Evolutionary conservation across 768 basidiomycete genomes (phyloP).

Genomic region (Saitozyma podzolica): DNA sequence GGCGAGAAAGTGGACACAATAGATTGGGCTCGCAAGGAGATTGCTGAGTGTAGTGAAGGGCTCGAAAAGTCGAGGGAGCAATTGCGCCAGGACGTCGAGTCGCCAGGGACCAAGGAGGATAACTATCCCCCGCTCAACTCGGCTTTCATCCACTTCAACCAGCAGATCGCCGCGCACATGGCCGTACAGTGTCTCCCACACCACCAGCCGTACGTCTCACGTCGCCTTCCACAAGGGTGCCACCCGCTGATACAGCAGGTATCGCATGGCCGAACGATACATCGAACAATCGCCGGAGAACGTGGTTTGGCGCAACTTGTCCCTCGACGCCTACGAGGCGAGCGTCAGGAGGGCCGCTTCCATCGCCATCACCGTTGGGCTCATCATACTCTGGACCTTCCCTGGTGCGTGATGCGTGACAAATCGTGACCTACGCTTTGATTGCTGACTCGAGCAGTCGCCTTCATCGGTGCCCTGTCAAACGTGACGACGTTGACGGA

Average conservation of each 20-base stretch:
- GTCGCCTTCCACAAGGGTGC: background rate
- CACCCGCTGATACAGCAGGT: constrained; percentile 20
- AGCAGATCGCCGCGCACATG: constrained; percentile 89
- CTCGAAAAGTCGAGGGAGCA: constrained; percentile 54
- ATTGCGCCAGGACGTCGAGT: constrained; percentile 39
- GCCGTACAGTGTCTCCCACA: constrained; percentile 73
- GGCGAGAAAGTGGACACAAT: constrained; percentile 93
- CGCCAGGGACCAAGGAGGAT: constrained; percentile 42
- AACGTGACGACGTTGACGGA: constrained; percentile 72
- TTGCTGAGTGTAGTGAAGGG: constrained; percentile 57
- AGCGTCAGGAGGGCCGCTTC: constrained; percentile 67
- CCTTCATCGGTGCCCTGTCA: constrained; percentile 81
- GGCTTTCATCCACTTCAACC: constrained; percentile 81
- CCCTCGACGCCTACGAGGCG: constrained; percentile 83
- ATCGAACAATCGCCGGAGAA: constrained; percentile 83
- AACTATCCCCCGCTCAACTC: constrained; percentile 51
- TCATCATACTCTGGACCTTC: constrained; percentile 86
- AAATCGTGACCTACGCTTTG: background rate
- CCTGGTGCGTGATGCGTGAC: constrained; percentile 59
- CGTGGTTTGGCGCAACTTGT: constrained; percentile 88
- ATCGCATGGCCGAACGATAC: constrained; percentile 68
- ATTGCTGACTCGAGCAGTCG: constrained; percentile 55
- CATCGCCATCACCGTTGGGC: constrained; percentile 71
- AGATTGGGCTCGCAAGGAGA: constrained; percentile 80
- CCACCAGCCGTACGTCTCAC: constrained; percentile 62